Conservation (phyloP, 441 rosid genomes). For the Arabidopsis lyrata region DNA sequence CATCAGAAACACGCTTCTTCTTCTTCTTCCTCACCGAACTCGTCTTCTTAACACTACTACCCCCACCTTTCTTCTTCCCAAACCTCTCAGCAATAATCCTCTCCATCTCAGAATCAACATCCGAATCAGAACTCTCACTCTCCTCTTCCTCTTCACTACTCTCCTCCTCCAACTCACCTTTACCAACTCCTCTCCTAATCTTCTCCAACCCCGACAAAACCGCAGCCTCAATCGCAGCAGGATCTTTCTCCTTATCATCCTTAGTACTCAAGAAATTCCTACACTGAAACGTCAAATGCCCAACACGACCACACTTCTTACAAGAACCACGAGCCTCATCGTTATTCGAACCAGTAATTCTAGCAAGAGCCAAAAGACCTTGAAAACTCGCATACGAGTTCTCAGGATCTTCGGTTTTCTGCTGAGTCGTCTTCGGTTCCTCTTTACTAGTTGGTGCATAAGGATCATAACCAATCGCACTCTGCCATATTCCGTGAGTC, state of each 20-base stretch:
- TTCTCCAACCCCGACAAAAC: conserved; percentile 73
- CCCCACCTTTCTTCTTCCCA: conserved; percentile 57
- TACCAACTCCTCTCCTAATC: conserved; percentile 58
- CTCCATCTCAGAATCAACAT: conserved; percentile 88
- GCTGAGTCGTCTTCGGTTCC: conserved; percentile 60
- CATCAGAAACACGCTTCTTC: conserved; percentile 47
- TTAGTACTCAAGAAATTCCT: conserved; percentile 82
- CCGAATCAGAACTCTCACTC: conserved; percentile 82
- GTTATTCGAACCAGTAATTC: conserved; percentile 73
- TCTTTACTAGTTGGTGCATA: conserved; percentile 84
- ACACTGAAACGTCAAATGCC: conserved; percentile 90
- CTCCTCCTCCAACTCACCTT: conserved; percentile 56
- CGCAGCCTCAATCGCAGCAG: conserved; percentile 64
- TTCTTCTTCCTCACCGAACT: conserved; percentile 48
- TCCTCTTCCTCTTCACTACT: conserved; percentile 68
- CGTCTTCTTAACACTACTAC: conserved; percentile 46
- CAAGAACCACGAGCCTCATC: conserved; percentile 93
- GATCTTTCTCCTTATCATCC: conserved; percentile 75
- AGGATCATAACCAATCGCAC: conserved; percentile 96
- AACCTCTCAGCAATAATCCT: conserved; percentile 77
- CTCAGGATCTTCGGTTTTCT: conserved; percentile 54
- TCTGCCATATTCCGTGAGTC: conserved; percentile 98
- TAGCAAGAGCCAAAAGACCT: conserved; percentile 87
- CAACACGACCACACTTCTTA: conserved; percentile 91
- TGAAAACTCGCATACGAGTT: conserved; percentile 85